These are phyloP conservation scores for Hemisphaericaspora xylofermentans DNA, from an alignment of 1,139 yeast species.

Conservation along the genomic window DNA sequence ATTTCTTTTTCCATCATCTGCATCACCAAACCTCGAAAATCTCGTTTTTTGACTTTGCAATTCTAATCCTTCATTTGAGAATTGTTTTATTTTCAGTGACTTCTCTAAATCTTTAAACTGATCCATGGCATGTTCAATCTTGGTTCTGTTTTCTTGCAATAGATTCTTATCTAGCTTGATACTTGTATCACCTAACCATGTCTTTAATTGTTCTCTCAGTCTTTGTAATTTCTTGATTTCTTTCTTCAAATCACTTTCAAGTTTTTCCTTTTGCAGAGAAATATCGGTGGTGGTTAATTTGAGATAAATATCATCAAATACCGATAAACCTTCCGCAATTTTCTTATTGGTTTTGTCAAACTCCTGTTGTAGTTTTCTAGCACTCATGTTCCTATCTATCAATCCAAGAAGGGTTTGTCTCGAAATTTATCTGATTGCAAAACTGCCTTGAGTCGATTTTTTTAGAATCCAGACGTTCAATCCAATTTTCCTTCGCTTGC, in stretches of 20 bases:
- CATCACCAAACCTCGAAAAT: conserved; percentile 51
- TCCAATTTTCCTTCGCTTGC: no score
- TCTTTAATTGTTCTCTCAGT: conserved; percentile 91
- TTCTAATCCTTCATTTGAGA: conserved; percentile 89
- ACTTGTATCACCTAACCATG: conserved; percentile 91
- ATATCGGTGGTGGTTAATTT: conserved; percentile 81
- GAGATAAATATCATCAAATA: conserved; percentile 84
- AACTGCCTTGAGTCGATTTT: no score
- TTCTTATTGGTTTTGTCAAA: conserved; percentile 95
- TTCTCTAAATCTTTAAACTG: conserved; percentile 93
- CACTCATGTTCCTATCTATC: no score
- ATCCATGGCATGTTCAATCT: conserved; percentile 94
- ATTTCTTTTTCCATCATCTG: conserved; percentile 71
- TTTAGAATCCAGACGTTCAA: no score
- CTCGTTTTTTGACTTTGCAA: conserved; percentile 48
- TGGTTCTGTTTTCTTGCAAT: conserved; percentile 74
- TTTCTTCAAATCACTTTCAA: conserved; percentile 89
- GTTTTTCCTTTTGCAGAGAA: conserved; percentile 88
- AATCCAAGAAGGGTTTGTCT: no score
- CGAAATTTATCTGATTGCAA: no score
- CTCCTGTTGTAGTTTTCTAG: conserved; percentile 61
- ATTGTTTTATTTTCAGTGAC: conserved; percentile 92
- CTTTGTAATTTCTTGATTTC: conserved; percentile 95
- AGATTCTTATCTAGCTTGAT: conserved; percentile 81
- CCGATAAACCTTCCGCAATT: conserved; percentile 87